These are phyloP conservation scores for Microthyrium microscopicum DNA, from an alignment of 2,329 filamentous ascomycete genomes.

Conservation along the genomic window DNA sequence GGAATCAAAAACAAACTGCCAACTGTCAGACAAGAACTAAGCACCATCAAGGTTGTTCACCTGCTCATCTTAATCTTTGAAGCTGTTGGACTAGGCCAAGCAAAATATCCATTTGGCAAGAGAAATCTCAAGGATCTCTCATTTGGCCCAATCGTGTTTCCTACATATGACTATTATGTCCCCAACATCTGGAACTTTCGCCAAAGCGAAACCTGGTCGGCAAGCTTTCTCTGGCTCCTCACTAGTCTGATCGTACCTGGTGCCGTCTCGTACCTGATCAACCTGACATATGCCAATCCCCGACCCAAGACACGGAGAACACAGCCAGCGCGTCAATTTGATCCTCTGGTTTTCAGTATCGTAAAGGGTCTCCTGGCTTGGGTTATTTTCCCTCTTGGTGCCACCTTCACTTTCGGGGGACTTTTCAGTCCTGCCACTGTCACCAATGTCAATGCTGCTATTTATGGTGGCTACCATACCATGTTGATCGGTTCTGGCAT, in stretches of 20 bases:
- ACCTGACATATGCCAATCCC: conserved; percentile 45
- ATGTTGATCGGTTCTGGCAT: conserved; percentile 52
- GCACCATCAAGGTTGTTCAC: conserved; percentile 57
- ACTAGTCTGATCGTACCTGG: conserved; percentile 58
- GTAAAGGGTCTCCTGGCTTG: conserved; percentile 70
- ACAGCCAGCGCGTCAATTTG: conserved; percentile 42
- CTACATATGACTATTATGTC: conserved; percentile 46
- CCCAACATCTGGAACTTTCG: conserved; percentile 71
- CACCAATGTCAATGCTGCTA: conserved; percentile 43
- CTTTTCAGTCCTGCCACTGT: conserved; percentile 44
- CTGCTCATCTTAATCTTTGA: conserved; percentile 53
- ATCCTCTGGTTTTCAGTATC: conserved; percentile 82
- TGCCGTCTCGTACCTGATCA: conserved; percentile 74
- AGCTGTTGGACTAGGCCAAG: conserved; percentile 48
- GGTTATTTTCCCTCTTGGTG: conserved; percentile 58
- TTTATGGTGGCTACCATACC: conserved; percentile 57
- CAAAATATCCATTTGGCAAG: conserved; percentile 55
- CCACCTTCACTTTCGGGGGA: conserved; percentile 45
- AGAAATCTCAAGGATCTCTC: conserved; percentile 56
- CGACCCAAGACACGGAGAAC: not conserved
- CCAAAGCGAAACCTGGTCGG: conserved; percentile 67
- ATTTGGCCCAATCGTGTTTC: conserved; percentile 22
- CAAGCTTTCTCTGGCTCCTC: conserved; percentile 57
- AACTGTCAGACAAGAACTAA: conserved; percentile 51
- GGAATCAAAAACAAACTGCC: conserved; percentile 50